These are phyloP conservation scores for Picochlorum costavermella DNA, from an alignment of 139 green algal species.

Conservation along the genomic window DNA sequence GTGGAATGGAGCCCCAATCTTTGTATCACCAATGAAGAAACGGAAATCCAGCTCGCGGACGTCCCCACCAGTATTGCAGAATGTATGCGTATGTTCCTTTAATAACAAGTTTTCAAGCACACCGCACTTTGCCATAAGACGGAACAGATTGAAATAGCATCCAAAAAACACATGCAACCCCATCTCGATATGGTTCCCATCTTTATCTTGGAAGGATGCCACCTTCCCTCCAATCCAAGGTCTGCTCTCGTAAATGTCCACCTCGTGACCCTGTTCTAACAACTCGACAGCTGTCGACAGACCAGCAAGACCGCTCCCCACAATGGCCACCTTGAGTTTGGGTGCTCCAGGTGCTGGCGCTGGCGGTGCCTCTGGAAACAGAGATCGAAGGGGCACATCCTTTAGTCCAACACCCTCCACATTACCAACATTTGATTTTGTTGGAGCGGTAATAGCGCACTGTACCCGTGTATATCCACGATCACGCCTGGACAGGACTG, in stretches of 20 bases:
- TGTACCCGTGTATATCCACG: not conserved
- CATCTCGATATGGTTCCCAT: slow-evolving; percentile 98
- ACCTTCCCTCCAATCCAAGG: slow-evolving; percentile 93
- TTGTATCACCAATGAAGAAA: slow-evolving; percentile 67
- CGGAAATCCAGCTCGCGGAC: slow-evolving; percentile 87
- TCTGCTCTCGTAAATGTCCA: slow-evolving; percentile 89
- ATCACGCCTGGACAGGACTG: no score
- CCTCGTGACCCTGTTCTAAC: slow-evolving; percentile 82
- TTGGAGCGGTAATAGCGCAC: slow-evolving; percentile 16
- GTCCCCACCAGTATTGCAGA: slow-evolving; percentile 87
- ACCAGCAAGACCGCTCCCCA: slow-evolving; percentile 75
- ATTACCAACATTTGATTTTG: slow-evolving; percentile 17
- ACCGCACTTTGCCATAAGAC: slow-evolving; percentile 91
- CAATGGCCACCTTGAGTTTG: slow-evolving; percentile 79
- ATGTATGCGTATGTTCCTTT: slow-evolving; percentile 96
- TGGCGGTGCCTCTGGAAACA: slow-evolving; percentile 68
- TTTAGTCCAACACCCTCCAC: slow-evolving; percentile 62
- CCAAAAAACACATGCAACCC: slow-evolving; percentile 94
- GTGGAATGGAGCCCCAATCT: slow-evolving; percentile 83
- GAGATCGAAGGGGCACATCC: slow-evolving; percentile 71
- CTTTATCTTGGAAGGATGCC: slow-evolving; percentile 82
- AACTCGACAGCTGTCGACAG: slow-evolving; percentile 93
- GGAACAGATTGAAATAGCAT: slow-evolving; percentile 92
- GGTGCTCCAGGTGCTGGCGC: slow-evolving; percentile 49
- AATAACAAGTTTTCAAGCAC: slow-evolving; percentile 89